A percentile compares a stretch with the other conserved stretches of the same genome.
These are phyloP conservation scores for Xylaria cubensis DNA, from an alignment of 495 filamentous ascomycete genomes.

Conservation along the genomic window DNA sequence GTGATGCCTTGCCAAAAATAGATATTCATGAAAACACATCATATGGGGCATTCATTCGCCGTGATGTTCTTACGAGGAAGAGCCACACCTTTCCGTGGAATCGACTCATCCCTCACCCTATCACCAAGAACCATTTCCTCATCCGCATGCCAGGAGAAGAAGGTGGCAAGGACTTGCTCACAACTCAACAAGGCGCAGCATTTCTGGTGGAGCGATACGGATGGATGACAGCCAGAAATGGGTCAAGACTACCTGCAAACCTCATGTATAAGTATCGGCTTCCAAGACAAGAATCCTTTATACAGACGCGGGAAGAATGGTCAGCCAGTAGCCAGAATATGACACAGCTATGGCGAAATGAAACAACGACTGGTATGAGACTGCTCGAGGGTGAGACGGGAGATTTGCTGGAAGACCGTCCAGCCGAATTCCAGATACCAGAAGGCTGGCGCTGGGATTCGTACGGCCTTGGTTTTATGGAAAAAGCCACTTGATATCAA, in stretches of 20 bases:
- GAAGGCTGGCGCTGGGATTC: not conserved
- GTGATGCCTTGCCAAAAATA: not conserved
- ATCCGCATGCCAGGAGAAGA: conserved; percentile 6
- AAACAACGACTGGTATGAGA: not conserved
- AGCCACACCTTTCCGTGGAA: conserved; percentile 2
- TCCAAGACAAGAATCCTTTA: not conserved
- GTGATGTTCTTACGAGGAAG: not conserved
- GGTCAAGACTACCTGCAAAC: not conserved
- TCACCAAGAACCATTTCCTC: not conserved
- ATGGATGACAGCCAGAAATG: not conserved
- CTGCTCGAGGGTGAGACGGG: not conserved
- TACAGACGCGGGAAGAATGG: not conserved
- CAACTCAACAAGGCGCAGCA: not conserved
- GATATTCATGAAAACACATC: not conserved
- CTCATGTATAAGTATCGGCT: not conserved
- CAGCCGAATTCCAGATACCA: not conserved
- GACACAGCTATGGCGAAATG: not conserved
- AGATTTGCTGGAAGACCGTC: not conserved
- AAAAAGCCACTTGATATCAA: too few species aligned
- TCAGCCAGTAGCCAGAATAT: not conserved
- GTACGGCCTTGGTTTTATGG: too few species aligned
- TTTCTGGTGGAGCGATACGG: not conserved
- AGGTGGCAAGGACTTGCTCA: not conserved
- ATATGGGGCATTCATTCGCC: conserved; percentile 3
- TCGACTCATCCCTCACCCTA: not conserved